These are phyloP conservation scores for Pyrrhoderma noxium DNA, from an alignment of 1,284 basidiomycete species.

Conservation along the genomic window DNA sequence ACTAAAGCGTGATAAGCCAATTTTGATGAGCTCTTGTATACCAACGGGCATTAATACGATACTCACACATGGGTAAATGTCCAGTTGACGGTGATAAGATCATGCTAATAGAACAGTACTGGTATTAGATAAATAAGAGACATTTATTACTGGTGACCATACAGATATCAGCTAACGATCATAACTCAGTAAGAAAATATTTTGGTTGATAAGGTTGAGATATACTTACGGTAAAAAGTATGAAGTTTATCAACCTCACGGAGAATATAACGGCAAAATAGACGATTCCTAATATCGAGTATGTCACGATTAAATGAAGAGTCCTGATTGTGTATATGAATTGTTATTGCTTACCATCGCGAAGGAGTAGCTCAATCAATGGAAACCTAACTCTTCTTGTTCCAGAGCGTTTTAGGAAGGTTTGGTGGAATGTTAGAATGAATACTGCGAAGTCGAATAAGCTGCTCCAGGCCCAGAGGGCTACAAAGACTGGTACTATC, in stretches of 20 bases:
- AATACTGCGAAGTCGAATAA: slow-evolving; percentile 10
- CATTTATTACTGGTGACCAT: too few species aligned
- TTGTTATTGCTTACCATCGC: slow-evolving; percentile 7
- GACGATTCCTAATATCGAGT: background rate
- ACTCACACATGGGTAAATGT: slow-evolving; percentile 14
- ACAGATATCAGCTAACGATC: too few species aligned
- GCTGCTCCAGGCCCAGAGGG: slow-evolving; percentile 4
- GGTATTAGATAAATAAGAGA: background rate
- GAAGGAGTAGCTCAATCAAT: slow-evolving; percentile 2
- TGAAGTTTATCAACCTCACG: too few species aligned
- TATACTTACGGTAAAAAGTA: too few species aligned
- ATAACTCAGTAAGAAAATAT: too few species aligned
- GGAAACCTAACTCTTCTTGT: background rate
- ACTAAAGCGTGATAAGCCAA: background rate
- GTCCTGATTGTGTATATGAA: too few species aligned
- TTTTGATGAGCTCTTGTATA: too few species aligned
- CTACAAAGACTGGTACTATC: slow-evolving; percentile 2
- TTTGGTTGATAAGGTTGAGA: too few species aligned
- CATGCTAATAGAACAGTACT: background rate
- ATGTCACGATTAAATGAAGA: too few species aligned
- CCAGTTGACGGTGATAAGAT: slow-evolving; percentile 15
- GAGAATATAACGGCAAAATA: slow-evolving; percentile 4
- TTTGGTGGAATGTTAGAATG: slow-evolving; percentile 6
- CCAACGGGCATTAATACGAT: too few species aligned
- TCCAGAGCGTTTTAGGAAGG: background rate